Evolutionary conservation across 371 early-diverging fungal species (phyloP), one percentile per base, ranked within the genome.

Genomic region (Lichtheimia hyalospora): DNA sequence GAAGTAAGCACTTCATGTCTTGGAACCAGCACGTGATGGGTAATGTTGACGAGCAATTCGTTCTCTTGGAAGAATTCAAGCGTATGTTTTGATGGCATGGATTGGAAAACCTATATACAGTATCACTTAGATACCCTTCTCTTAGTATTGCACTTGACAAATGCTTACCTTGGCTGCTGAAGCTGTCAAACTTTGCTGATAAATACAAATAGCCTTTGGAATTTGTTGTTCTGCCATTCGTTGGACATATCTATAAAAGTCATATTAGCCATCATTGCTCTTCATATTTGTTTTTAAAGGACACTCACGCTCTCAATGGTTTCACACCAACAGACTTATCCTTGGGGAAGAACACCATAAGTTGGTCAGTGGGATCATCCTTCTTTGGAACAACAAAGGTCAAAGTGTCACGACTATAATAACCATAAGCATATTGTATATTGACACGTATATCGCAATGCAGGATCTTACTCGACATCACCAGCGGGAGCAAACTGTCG

Each of bases 21-120:
- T 23, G 99, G 99, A 18, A 99, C 99, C 51, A 98, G 83, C 46
- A 85, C 84, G 75, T 99, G 99, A 64, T 95, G 86, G 40, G 99
- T 99, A 58, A 99, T 97, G 77, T 99, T 99, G 65, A 99, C 98
- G 41, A 98, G 75, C 54, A 99, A 74, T 72, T 99, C 99, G 52
- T 89, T 82, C 70, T 98, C 98, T 63, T 92, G 83, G 79, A 99
- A 99, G 7, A 91, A 83, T 68, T 99, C 99, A 41, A 99, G 67
- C 3, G 88, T 85, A 67, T 93, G 95, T 63, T 92, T 93, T 27
- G 90, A 78, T 46, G 83, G 80, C 61, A 76, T 60, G 46, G 85
- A 84, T 68, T 84, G 82, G 44, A 89, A 81, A 55, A 88, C 88
- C 81, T 84, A 63, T 21, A 34, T 8, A 4, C 34, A 34, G 34